Percentiles rank a stretch among this genome's conserved stretches.
These are phyloP conservation scores for Daedaleopsis sinensis DNA, from an alignment of 768 basidiomycete genomes.

Conservation along the genomic window DNA sequence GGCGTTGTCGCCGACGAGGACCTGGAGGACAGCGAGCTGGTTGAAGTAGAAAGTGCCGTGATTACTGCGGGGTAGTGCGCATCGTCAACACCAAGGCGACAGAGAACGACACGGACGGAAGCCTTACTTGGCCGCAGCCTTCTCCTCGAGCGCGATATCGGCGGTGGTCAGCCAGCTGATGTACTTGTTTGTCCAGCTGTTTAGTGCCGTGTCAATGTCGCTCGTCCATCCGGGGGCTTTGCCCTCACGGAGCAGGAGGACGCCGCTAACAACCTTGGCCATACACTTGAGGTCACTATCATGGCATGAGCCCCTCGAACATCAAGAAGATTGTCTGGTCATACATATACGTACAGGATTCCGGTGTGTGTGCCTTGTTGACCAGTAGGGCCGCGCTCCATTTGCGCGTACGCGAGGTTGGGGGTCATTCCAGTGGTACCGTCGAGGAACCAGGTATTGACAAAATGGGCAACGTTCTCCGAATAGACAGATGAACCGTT, in stretches of 20 bases:
- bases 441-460: constrained; percentile 66
- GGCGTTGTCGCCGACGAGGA: constrained; percentile 51
- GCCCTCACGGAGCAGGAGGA: constrained; percentile 54
- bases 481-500: constrained; percentile 46
- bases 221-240: constrained; percentile 56
- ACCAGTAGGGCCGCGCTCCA: constrained; percentile 28
- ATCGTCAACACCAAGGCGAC: not conserved
- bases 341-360: constrained; percentile 45
- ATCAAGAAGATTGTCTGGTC: constrained; percentile 9
- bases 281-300: constrained; percentile 60
- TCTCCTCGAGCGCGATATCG: constrained; percentile 49
- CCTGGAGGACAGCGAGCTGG: constrained; percentile 58
- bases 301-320: not conserved
- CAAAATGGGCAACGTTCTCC: constrained; percentile 43
- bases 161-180: constrained; percentile 58
- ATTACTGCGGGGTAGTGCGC: constrained; percentile 44
- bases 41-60: constrained; percentile 68
- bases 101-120: no score
- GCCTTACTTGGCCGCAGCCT: constrained; percentile 50
- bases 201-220: constrained; percentile 51
- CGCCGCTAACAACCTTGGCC: constrained; percentile 54
- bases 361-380: constrained; percentile 51
- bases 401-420: constrained; percentile 51
- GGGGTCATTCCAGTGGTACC: constrained; percentile 62
- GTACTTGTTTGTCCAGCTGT: constrained; percentile 54